These are phyloP conservation scores for Jimgerdemannia lactiflua DNA, from an alignment of 192 early-diverging fungal species.

Conservation along the genomic window DNA sequence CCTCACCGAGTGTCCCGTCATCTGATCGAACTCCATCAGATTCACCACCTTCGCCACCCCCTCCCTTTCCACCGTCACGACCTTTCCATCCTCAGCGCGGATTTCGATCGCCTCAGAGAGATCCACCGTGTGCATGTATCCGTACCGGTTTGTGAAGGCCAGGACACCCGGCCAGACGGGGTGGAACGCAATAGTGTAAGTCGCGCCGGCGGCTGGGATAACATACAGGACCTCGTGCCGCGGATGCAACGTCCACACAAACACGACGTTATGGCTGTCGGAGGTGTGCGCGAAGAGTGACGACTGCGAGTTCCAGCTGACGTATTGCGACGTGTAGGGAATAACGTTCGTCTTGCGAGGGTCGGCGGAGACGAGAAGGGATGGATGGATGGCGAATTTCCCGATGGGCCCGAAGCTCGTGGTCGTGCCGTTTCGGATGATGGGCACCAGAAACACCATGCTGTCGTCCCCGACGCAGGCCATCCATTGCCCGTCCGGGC, in stretches of 20 bases:
- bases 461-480: conserved; percentile 42
- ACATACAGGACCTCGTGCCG: conserved; percentile 9
- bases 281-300: conserved; percentile 49
- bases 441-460: conserved; percentile 25
- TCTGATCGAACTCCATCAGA: too few relatives aligned
- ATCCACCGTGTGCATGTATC: conserved; percentile 50
- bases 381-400: conserved; percentile 10
- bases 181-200: conserved; percentile 43
- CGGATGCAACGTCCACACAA: conserved; percentile 33
- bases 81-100: background rate
- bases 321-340: conserved; percentile 40
- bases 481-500: conserved; percentile 43
- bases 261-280: conserved; percentile 30
- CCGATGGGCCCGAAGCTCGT: background rate
- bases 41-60: too few relatives aligned
- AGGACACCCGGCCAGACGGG: conserved; percentile 39
- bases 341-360: background rate
- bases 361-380: conserved; percentile 4
- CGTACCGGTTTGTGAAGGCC: conserved; percentile 48
- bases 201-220: conserved; percentile 38
- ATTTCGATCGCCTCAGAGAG: conserved; percentile 12
- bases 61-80: too few relatives aligned
- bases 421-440: conserved; percentile 8
- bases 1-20: conserved; percentile 7
- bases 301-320: conserved; percentile 41